These are phyloP conservation scores for Canna indica DNA, from an alignment of 176 grass and related monocot genomes.

Conservation along the genomic window DNA sequence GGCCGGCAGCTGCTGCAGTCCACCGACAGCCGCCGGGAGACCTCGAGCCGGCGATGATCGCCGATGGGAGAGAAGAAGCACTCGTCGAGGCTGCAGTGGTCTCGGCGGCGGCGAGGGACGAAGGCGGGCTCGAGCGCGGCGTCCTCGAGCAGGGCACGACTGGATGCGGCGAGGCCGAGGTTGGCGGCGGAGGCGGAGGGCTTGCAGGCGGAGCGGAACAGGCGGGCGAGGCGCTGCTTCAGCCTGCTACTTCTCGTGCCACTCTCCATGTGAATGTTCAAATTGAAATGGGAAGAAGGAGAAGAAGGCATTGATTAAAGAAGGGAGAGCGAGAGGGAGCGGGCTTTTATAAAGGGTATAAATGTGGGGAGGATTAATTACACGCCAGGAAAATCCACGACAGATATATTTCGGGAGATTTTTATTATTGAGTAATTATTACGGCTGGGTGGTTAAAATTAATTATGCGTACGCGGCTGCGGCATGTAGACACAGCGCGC, in stretches of 20 bases:
- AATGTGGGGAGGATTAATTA: not conserved
- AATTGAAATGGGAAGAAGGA: too few relatives aligned
- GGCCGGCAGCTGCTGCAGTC: not conserved
- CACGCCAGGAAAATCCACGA: not conserved
- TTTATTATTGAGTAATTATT: constrained; percentile 7
- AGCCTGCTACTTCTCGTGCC: constrained; percentile 42
- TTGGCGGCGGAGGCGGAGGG: constrained; percentile 31
- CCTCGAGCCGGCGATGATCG: not conserved
- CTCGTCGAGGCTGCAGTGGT: not conserved
- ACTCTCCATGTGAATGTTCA: constrained; percentile 26
- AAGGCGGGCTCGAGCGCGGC: constrained; percentile 18
- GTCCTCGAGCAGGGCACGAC: constrained; percentile 14
- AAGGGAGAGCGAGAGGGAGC: too few relatives aligned
- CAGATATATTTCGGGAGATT: too few relatives aligned
- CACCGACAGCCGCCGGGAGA: not conserved
- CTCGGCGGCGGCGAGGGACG: constrained; percentile 1
- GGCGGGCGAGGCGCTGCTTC: constrained; percentile 51
- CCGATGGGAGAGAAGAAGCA: not conserved
- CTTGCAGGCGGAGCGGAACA: constrained; percentile 87
- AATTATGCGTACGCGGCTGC: too few relatives aligned
- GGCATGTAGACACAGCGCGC: too few relatives aligned
- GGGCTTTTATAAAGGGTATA: not conserved
- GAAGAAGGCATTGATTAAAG: too few relatives aligned
- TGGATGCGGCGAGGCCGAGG: constrained; percentile 20
- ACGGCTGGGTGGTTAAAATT: not conserved